Evolutionary conservation across 2,329 filamentous ascomycete genomes (phyloP), one percentile per base, ranked within the genome.

Genomic region (Fusarium clavum): DNA sequence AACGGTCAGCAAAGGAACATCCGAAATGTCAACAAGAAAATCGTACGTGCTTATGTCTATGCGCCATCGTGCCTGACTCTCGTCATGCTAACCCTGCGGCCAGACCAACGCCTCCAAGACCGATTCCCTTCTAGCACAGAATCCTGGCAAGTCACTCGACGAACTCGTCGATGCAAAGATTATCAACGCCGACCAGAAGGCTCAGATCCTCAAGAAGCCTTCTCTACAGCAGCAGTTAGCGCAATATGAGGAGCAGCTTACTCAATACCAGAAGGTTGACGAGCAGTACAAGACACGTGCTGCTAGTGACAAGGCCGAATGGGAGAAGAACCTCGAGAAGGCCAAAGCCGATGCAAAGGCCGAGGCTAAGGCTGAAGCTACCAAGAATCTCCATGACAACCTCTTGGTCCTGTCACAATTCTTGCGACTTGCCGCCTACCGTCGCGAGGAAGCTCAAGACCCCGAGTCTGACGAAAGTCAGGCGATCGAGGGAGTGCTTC

Each of bases 1-100:
- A 60, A 78, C 54, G 29, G 22, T 14, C 11, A 16, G 13, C 8
- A 25, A 73, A 97, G 94, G 86, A 94, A 89, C 81, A 92, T 98
- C 75, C 94, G 95, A 78, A 97, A 96, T 81, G 84, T 96, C 77
- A 92, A 90, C 85, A 98, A 98, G 88, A 98, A 98, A 84, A 90
- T 98, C 76, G 93, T 97, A 83, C 83, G 92, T 84, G 58, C 51
- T 34, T 46, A 13, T 38, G 43, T 30, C 40, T 79, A 30, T 32
- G 14, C 30, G 22, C 46, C 46, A 46, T 62, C 57, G 48, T 48
- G 24, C 62, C 44, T 54, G 24, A 40, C 57, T 30, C 51, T 54
- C 30, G 49, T 66, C 55, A 64, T 71, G 49, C 71, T 75, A 69
- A 75, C 62, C 45, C 27, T 27, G 24, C 38, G 27, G 41, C 14